Conservation (phyloP, 176 grass and related monocot species). For the Rhynchospora tenuis region DNA sequence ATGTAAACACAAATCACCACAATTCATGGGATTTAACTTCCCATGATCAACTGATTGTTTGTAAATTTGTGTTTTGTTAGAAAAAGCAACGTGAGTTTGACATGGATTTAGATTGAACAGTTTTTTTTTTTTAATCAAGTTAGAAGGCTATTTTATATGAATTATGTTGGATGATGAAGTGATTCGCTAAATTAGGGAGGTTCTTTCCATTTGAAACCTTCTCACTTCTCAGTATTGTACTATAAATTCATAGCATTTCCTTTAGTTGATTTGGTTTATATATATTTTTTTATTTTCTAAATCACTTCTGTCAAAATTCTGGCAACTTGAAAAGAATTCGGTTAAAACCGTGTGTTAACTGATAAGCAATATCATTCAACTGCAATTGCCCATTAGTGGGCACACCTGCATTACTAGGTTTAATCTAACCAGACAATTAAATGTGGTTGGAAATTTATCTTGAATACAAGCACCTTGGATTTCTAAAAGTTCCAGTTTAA, state of each 20-base stretch:
- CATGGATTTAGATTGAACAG: background rate
- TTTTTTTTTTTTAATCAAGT: background rate
- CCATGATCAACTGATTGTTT: conserved; percentile 6
- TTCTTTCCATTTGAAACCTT: background rate
- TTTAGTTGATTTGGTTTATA: background rate
- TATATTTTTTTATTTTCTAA: background rate
- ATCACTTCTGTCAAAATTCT: background rate
- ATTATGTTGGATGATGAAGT: background rate
- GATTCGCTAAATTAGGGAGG: background rate
- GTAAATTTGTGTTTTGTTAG: background rate
- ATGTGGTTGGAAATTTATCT: background rate
- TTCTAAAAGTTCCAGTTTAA: background rate
- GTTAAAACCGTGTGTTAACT: background rate
- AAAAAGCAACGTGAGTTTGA: background rate
- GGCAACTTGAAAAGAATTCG: background rate
- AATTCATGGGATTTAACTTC: background rate
- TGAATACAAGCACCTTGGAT: background rate
- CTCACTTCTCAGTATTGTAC: background rate
- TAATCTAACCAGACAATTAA: background rate
- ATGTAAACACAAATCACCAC: conserved; percentile 17
- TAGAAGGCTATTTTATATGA: background rate
- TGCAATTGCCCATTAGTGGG: too few relatives aligned
- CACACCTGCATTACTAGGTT: background rate
- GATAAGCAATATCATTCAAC: background rate
- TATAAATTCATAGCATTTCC: background rate